A percentile compares a stretch with the other conserved stretches of the same genome.
Evolutionary conservation across 208 protist species (phyloP).

Genomic region (Histomonas meleagridis): DNA sequence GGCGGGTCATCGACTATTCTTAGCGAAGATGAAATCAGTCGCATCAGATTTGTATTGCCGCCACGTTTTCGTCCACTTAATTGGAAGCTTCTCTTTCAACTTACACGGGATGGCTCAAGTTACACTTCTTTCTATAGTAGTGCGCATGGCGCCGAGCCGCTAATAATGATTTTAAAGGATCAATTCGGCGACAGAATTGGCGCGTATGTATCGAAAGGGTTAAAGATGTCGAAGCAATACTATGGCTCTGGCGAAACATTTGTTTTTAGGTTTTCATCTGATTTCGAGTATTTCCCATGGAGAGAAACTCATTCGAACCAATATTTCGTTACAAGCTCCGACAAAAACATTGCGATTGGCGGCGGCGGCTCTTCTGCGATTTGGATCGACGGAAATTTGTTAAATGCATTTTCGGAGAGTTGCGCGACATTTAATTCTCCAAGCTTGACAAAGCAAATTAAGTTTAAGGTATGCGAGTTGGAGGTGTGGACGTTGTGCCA

Average conservation of each 20-base stretch:
- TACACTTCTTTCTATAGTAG: neutral
- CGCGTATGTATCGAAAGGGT: neutral
- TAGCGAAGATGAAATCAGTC: neutral
- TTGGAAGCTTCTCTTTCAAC: neutral
- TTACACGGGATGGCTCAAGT: neutral
- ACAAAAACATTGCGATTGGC: neutral
- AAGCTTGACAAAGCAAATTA: neutral
- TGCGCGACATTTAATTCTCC: slow-evolving; percentile 3
- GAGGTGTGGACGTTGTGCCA: no score
- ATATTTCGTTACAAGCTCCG: neutral
- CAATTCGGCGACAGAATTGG: neutral
- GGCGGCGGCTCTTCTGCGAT: neutral
- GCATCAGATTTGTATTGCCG: neutral
- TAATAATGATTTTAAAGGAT: neutral
- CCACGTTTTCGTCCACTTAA: neutral
- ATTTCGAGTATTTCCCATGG: no score
- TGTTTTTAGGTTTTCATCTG: neutral
- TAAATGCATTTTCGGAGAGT: neutral
- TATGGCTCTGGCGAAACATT: slow-evolving; percentile 12
- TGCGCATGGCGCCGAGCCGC: neutral
- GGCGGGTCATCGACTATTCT: neutral
- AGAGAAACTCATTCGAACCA: neutral
- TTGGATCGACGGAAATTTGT: slow-evolving; percentile 8
- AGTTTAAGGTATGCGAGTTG: no score
- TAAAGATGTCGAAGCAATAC: neutral